phyloP scores from a whole-genome alignment of 2,329 filamentous ascomycete species.

The Zymoseptoria passerinii region DNA sequence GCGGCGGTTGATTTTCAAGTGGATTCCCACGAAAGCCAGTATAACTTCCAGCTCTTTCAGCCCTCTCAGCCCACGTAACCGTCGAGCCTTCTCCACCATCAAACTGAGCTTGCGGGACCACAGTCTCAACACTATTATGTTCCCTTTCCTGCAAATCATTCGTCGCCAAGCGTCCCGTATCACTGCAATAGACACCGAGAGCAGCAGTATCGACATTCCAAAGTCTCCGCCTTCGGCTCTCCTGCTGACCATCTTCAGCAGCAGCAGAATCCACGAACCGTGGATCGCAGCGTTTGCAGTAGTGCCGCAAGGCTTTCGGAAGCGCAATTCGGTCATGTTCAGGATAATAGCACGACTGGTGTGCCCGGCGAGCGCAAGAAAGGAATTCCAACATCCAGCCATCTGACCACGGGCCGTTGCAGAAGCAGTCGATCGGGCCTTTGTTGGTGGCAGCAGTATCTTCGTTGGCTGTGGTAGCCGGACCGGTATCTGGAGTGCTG shows the following conservation, averaged over 20 bases:
- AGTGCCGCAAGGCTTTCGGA: not conserved
- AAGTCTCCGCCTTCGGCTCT: not conserved
- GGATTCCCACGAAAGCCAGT: not conserved
- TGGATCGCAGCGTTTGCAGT: not conserved
- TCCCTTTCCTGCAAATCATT: not conserved
- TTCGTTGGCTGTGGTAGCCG: not conserved
- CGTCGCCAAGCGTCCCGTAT: not conserved
- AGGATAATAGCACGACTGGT: not conserved
- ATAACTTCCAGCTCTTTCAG: not conserved
- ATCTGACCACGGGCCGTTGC: not conserved
- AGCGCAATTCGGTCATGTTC: not conserved
- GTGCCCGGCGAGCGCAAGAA: not conserved
- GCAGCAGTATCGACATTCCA: not conserved
- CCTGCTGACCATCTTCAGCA: not conserved
- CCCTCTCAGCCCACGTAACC: not conserved
- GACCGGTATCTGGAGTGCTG: too few relatives aligned
- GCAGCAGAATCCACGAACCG: not conserved
- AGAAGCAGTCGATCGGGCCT: not conserved
- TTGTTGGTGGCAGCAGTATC: not conserved
- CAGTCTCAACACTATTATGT: too few relatives aligned
- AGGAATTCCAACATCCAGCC: not conserved
- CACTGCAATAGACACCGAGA: not conserved
- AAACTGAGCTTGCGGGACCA: not conserved
- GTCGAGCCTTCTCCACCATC: not conserved
- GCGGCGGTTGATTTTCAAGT: not conserved